phyloP scores from a whole-genome alignment of 2,329 filamentous ascomycete genomes.

The Cladosporium sp. region DNA sequence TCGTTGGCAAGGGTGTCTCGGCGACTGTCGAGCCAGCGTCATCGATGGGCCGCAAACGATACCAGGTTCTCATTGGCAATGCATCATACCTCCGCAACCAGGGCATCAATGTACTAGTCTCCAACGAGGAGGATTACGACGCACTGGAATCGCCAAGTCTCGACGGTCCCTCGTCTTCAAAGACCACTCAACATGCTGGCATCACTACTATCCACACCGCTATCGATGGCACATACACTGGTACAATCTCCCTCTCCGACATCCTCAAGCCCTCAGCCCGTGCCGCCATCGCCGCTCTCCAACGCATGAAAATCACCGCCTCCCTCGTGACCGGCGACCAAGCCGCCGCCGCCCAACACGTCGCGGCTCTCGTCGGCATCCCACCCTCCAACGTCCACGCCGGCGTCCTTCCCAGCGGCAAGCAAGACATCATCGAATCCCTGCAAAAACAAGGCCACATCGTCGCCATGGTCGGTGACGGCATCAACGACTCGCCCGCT shows the following conservation, averaged over 20 bases:
- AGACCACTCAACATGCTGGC: slow-evolving; percentile 53
- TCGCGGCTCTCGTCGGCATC: slow-evolving; percentile 80
- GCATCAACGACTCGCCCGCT: slow-evolving; percentile 96
- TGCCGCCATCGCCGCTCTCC: slow-evolving; percentile 75
- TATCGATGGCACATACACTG: slow-evolving; percentile 76
- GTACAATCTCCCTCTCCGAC: slow-evolving; percentile 79
- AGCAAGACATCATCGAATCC: slow-evolving; percentile 75
- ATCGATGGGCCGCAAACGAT: slow-evolving; percentile 63
- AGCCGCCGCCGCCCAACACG: slow-evolving; percentile 73
- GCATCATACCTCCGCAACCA: slow-evolving; percentile 69
- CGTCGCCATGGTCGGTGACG: slow-evolving; percentile 96
- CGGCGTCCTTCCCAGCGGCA: slow-evolving; percentile 85
- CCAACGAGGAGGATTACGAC: slow-evolving; percentile 51
- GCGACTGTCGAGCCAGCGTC: slow-evolving; percentile 75
- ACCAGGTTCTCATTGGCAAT: slow-evolving; percentile 81
- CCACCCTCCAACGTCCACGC: slow-evolving; percentile 71
- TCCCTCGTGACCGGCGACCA: slow-evolving; percentile 95
- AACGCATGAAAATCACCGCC: slow-evolving; percentile 78
- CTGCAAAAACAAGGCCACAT: slow-evolving; percentile 71
- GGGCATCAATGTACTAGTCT: slow-evolving; percentile 58
- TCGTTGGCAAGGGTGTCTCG: slow-evolving; percentile 79
- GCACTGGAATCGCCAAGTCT: slow-evolving; percentile 35
- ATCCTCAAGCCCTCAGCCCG: slow-evolving; percentile 84
- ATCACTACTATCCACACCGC: slow-evolving; percentile 90
- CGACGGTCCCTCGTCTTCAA: slow-evolving; percentile 30